phyloP scores from a whole-genome alignment of 768 basidiomycete genomes.

The Holtermannia corniformis region DNA sequence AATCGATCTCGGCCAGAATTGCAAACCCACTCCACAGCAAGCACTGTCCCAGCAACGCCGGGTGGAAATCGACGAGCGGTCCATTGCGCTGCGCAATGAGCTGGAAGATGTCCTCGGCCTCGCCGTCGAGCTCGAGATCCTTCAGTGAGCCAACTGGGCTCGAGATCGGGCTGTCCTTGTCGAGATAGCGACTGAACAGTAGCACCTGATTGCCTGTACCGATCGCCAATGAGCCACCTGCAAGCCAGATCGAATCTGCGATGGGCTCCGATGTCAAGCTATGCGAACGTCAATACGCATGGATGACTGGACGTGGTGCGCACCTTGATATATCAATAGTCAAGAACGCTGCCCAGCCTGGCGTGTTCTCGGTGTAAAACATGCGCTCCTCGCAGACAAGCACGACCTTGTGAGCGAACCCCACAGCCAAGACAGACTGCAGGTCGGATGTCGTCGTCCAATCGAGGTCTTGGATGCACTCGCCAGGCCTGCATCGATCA shows the following conservation, averaged over 20 bases:
- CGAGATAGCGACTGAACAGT: constrained; percentile 53
- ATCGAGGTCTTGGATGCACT: constrained; percentile 63
- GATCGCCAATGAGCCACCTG: constrained; percentile 69
- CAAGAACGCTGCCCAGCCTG: constrained; percentile 54
- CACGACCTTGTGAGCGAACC: constrained; percentile 66
- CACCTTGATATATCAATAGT: constrained; percentile 60
- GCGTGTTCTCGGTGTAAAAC: constrained; percentile 76
- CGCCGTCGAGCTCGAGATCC: constrained; percentile 15
- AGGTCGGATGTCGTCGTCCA: constrained; percentile 87
- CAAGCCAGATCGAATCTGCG: constrained; percentile 83
- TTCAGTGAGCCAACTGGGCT: constrained; percentile 12
- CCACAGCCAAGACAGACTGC: constrained; percentile 84
- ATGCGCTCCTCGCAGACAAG: constrained; percentile 87
- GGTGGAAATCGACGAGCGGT: constrained; percentile 82
- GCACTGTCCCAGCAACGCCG: constrained; percentile 84
- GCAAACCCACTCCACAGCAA: constrained; percentile 69
- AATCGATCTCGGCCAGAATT: background rate
- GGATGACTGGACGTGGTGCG: constrained; percentile 20
- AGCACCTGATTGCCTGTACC: constrained; percentile 76
- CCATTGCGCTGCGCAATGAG: constrained; percentile 74
- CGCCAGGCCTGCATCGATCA: constrained; percentile 11
- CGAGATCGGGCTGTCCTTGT: constrained; percentile 13
- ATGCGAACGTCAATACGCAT: constrained; percentile 4
- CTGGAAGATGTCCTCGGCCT: constrained; percentile 59
- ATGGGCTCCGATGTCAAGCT: constrained; percentile 72